phyloP scores from a whole-genome alignment of 2,329 filamentous ascomycete species.

The Fusarium sp. region DNA sequence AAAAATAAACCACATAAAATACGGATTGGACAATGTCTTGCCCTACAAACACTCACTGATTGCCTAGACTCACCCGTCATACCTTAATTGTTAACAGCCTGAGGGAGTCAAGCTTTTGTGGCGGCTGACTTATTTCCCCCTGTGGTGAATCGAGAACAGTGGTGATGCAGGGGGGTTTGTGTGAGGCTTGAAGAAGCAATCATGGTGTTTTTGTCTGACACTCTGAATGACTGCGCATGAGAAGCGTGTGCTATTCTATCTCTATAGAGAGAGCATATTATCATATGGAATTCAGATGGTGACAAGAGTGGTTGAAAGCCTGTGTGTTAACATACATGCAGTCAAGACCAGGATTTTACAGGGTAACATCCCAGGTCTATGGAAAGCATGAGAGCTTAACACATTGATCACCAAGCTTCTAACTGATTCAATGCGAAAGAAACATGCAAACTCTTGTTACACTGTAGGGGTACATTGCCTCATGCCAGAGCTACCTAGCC shows the following conservation, averaged over 20 bases:
- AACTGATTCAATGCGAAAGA: neutral
- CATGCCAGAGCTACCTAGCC: neutral
- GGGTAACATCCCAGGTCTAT: neutral
- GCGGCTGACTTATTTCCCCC: neutral
- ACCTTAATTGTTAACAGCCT: neutral
- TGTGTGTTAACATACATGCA: neutral
- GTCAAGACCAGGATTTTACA: neutral
- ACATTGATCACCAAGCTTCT: neutral
- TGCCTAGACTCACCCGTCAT: neutral
- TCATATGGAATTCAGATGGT: too few relatives aligned
- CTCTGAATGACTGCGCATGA: neutral
- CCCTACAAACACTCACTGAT: neutral
- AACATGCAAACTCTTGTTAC: neutral
- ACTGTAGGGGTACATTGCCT: neutral
- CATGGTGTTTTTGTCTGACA: neutral
- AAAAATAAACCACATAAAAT: neutral
- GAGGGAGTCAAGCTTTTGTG: neutral
- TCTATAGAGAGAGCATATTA: neutral
- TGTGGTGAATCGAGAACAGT: neutral
- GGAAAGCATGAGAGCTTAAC: neutral
- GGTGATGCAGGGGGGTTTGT: neutral
- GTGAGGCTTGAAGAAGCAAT: neutral
- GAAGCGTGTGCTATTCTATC: neutral
- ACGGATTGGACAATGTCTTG: neutral
- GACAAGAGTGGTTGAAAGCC: neutral